A percentile compares a stretch with the other conserved stretches of the same genome.
Evolutionary conservation across 345 rosid species (phyloP).

Genomic region (Erodium maritimum): DNA sequence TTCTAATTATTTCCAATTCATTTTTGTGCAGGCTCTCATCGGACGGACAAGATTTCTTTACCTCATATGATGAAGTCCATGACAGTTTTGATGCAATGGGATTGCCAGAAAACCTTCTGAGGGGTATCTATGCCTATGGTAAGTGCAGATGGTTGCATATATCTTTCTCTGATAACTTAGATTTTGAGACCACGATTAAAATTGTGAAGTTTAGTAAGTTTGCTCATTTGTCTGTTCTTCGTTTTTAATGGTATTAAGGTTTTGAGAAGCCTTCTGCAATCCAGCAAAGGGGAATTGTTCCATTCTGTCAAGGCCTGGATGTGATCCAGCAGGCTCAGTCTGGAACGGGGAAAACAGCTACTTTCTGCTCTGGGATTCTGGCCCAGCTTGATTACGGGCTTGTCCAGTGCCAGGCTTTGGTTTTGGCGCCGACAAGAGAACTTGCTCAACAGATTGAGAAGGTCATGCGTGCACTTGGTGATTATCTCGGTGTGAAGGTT

Average conservation of each 20-base stretch:
- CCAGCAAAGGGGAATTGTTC: constrained; percentile 90
- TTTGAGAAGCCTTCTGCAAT: constrained; percentile 98
- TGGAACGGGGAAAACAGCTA: constrained; percentile 91
- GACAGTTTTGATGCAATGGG: constrained; percentile 88
- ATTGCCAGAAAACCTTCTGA: constrained; percentile 60
- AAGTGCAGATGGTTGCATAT: constrained; percentile 7
- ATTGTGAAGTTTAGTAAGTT: neutral
- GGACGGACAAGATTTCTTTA: constrained; percentile 62
- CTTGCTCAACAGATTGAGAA: constrained; percentile 91
- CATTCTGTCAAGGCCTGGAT: constrained; percentile 86
- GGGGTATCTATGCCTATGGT: constrained; percentile 97
- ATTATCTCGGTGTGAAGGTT: constrained; percentile 80
- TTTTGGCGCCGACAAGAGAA: constrained; percentile 85
- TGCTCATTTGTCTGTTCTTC: neutral
- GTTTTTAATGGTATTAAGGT: constrained; percentile 19
- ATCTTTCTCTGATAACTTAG: neutral
- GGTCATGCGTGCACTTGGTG: constrained; percentile 94
- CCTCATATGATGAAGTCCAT: constrained; percentile 64
- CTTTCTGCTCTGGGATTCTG: constrained; percentile 85
- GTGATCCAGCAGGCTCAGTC: constrained; percentile 96
- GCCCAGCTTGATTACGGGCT: constrained; percentile 66
- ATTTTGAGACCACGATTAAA: too few relatives aligned
- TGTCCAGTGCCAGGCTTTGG: constrained; percentile 77
- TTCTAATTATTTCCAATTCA: neutral
- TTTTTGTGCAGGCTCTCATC: constrained; percentile 30